A percentile compares a stretch with the other conserved stretches of the same genome.
phyloP scores from a whole-genome alignment of 331 rosid species.

The Rosa hybrid region DNA sequence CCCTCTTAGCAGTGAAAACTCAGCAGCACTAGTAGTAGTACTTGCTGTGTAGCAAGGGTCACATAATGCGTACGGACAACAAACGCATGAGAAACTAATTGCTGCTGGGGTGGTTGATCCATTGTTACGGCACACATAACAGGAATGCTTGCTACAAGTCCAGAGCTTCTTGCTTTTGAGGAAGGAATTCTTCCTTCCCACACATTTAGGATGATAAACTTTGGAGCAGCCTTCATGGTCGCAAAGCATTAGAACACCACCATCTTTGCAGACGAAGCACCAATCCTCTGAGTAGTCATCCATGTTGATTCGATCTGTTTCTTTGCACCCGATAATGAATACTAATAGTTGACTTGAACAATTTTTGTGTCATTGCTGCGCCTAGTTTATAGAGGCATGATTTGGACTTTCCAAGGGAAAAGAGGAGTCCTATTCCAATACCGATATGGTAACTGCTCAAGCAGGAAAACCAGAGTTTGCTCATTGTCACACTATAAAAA shows the following conservation, averaged over 20 bases:
- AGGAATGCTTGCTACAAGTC: background rate
- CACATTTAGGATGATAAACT: background rate
- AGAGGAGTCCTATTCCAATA: background rate
- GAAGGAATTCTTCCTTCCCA: background rate
- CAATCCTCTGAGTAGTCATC: conserved; percentile 35
- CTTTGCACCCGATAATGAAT: background rate
- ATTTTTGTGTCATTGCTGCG: background rate
- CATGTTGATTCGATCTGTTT: background rate
- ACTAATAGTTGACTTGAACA: background rate
- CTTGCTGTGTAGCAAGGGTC: background rate
- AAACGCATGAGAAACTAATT: conserved; percentile 4
- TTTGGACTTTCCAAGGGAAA: background rate
- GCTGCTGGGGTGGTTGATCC: too few relatives aligned
- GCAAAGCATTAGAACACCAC: conserved; percentile 53
- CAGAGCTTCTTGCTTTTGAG: background rate
- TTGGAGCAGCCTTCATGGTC: conserved; percentile 28
- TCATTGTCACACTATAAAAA: too few relatives aligned
- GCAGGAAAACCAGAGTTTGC: too few relatives aligned
- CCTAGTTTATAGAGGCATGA: background rate
- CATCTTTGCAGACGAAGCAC: conserved; percentile 73
- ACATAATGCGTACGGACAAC: background rate
- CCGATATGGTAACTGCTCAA: too few relatives aligned
- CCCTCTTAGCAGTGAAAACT: background rate
- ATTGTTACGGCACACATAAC: background rate
- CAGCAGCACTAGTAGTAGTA: background rate